Evolutionary conservation across 306 rosid genomes (phyloP), one percentile per base, ranked within the genome.

Genomic region (Cicer yamashitae): DNA sequence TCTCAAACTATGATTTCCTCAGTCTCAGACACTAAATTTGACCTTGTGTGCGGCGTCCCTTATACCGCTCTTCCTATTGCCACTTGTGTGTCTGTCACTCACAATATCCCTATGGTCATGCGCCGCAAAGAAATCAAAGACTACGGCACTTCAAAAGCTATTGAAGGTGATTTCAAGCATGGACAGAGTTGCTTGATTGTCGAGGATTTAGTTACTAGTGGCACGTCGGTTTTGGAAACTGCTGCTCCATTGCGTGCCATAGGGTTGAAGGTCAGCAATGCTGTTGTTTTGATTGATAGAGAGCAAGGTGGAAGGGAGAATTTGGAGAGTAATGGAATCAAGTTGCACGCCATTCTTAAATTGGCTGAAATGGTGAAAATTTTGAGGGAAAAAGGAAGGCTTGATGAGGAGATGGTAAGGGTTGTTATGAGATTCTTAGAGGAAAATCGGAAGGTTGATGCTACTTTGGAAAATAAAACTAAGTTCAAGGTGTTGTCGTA

Each of bases 231-330:
- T 18, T 74, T 94, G 75, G 97, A 94, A 82, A 94, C 97, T 8
- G 94, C 89, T 20, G 98, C 85, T 1, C 96, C 98, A 0, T 61
- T 91, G 41, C 94, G 90, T 11, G 85, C 93, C 2, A 86, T 86
- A 11, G 96, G 98, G 15, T 72, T 91, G 70, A 87, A 82, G 71
- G 96, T 94, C 25, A 74, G 75, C 18, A 97, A 94, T 56, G 93
- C 96, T 14, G 91, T 90, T 10, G 96, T 94, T 41, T 69, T 91
- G 87, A 90, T 94, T 5, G 97, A 91, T 54, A 87, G 96, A 70
- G 96, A 91, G 69, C 97, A 94, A 70, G 96, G 98, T 1, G 98
- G 94, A 56, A 83, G 91, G 79, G 91, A 94, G 88, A 94, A 91
- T 87, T 80, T 94, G 77, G 88, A 84, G 86, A 82, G 81, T 71